These are phyloP conservation scores for Monilinia laxa DNA, from an alignment of 2,329 filamentous ascomycete species.

Conservation along the genomic window DNA sequence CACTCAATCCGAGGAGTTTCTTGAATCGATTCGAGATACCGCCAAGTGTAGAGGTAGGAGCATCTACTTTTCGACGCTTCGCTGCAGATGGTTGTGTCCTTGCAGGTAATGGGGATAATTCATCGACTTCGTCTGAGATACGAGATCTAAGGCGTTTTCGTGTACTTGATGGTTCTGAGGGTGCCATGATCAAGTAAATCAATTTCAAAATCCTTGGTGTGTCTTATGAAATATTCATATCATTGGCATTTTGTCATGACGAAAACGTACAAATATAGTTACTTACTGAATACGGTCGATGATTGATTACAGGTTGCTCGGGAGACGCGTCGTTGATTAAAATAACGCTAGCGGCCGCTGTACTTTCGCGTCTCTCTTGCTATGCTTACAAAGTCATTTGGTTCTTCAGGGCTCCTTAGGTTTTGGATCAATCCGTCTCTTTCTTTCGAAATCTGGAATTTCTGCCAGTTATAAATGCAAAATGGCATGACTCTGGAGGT, in stretches of 20 bases:
- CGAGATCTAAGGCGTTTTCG: conserved; percentile 23
- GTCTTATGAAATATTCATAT: conserved; percentile 1
- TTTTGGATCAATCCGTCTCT: no score
- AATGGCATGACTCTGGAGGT: no score
- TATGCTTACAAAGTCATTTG: not conserved
- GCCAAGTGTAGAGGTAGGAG: conserved; percentile 6
- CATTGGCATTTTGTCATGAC: conserved; percentile 1
- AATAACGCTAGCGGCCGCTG: conserved; percentile 17
- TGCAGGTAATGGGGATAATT: conserved; percentile 23
- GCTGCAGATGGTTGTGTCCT: conserved; percentile 13
- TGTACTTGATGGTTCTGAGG: conserved; percentile 15
- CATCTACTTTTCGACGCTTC: conserved; percentile 22
- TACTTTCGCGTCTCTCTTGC: not conserved
- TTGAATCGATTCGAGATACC: conserved; percentile 9
- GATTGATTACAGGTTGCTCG: conserved; percentile 1
- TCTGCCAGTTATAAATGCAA: no score
- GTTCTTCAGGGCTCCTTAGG: no score
- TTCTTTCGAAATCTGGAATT: no score
- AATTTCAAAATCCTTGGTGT: not conserved
- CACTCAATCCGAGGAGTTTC: conserved; percentile 15
- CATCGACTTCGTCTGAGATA: conserved; percentile 17
- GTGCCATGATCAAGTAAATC: conserved; percentile 9
- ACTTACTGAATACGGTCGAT: not conserved
- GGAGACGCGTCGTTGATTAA: conserved; percentile 18
- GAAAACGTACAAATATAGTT: not conserved